A percentile compares a stretch with the other conserved stretches of the same genome.
These are phyloP conservation scores for Eudorina sp. DNA, from an alignment of 139 green algal species.

Conservation along the genomic window DNA sequence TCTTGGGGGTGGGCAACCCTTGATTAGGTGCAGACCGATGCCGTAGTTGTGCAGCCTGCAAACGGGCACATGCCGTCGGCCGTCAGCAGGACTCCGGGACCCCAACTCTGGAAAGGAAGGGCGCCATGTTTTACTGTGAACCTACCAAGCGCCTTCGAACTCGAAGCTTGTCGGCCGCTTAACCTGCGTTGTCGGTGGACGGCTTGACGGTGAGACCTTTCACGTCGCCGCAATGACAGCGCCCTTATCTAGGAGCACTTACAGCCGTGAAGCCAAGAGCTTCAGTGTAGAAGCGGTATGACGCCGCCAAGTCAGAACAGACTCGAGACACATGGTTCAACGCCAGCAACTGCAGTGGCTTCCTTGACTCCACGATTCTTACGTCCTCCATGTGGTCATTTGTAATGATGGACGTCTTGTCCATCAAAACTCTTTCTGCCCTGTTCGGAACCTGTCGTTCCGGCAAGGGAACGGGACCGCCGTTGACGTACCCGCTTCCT, in stretches of 20 bases:
- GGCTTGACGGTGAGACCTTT: no score
- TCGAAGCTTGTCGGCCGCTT: constrained; percentile 72
- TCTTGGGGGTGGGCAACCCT: constrained; percentile 51
- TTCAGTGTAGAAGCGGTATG: constrained; percentile 72
- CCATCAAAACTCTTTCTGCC: no score
- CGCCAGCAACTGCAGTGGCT: constrained; percentile 43
- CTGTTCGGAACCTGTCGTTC: no score
- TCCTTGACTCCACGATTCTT: background rate
- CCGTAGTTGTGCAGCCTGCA: constrained; percentile 78
- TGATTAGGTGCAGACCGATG: constrained; percentile 83
- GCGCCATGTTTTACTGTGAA: background rate
- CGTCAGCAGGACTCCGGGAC: no score
- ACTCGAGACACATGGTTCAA: constrained; percentile 67
- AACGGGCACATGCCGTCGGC: background rate
- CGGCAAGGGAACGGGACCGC: no score
- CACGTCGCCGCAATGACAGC: no score
- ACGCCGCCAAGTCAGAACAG: constrained; percentile 56
- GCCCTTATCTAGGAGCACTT: no score
- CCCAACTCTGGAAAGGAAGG: no score
- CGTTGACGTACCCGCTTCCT: no score
- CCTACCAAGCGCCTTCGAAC: constrained; percentile 82
- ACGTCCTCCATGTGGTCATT: no score
- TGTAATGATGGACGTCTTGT: no score
- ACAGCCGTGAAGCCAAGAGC: constrained; percentile 74
- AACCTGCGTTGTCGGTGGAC: no score